These are phyloP conservation scores for Adansonia digitata DNA, from an alignment of 345 rosid genomes.

Conservation along the genomic window DNA sequence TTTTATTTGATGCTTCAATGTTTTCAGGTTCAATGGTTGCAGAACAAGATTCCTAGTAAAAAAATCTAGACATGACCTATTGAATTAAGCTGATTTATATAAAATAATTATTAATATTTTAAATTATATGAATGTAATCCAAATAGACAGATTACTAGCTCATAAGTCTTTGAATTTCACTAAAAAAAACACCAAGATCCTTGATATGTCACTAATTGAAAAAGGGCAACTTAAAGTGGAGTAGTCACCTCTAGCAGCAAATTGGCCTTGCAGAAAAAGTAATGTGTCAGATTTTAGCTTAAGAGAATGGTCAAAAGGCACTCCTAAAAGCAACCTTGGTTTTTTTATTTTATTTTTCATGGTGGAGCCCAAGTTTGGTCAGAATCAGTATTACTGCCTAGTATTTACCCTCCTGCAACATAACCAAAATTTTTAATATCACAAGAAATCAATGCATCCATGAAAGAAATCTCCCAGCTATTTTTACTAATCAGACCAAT, in stretches of 20 bases:
- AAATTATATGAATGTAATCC: no score
- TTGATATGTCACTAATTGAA: conserved; percentile 19
- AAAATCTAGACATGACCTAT: no score
- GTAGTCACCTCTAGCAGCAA: conserved; percentile 22
- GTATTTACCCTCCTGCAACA: no score
- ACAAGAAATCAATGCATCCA: conserved; percentile 5
- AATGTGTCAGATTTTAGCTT: conserved; percentile 24
- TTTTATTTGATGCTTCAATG: no score
- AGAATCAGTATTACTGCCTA: no score
- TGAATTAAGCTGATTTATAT: no score
- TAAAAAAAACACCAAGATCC: neutral
- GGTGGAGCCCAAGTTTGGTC: conserved; percentile 41
- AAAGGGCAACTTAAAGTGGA: conserved; percentile 17
- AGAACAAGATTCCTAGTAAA: no score
- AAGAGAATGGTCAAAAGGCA: conserved; percentile 35
- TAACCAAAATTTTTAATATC: neutral
- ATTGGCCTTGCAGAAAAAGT: conserved; percentile 29
- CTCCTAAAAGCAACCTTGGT: no score
- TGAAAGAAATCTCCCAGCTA: conserved; percentile 8
- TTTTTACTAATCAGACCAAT: neutral
- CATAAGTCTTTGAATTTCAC: neutral
- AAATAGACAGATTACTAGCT: no score
- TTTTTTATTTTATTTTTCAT: neutral
- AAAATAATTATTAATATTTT: no score
- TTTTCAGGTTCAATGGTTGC: no score